Base-by-base conservation (phyloP, 2,329 filamentous ascomycete species). In the Exophiala bonariae region DNA sequence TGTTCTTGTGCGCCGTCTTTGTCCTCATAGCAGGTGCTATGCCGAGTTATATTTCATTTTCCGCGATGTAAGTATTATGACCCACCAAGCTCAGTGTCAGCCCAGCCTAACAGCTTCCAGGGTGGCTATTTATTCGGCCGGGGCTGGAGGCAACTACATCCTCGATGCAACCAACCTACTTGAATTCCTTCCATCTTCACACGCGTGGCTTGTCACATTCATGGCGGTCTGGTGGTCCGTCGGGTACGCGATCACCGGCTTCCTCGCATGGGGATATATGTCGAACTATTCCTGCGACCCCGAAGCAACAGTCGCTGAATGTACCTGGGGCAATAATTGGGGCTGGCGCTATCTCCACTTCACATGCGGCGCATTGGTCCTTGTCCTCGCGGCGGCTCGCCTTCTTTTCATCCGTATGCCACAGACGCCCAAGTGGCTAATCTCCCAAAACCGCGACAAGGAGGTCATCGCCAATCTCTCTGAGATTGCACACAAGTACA, bases 11-110 rank as follows among this genome's bases (percentile, higher is more conserved):
- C 59, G 77, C 79, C 3, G 61, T 79, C 2, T 81, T 83, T 38
- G 77, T 76, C 19, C 79, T 87, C 42, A 68, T 86, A 1, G 84
- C 83, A 1, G 86, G 85, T 3, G 80, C 78, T 1, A 76, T 80
- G 53, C 85, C 85, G 2, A 85, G 74, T 52, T 89, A 52, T 17
- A 49, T 54, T 8, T 54, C 52, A 8, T 54, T 52, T 22, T 51
- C 34, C 14, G 44, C 51, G n/a, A n/a, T n/a, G n/a, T n/a, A n/a
- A n/a, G n/a, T n/a, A n/a, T n/a, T 50, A 47, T 53, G 20, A 33
- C 47, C 19, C 28, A 31, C 9, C 11, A 7, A n/a, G n/a, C n/a
- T n/a, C n/a, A n/a, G n/a, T n/a, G n/a, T n/a, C n/a, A n/a, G n/a
- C n/a, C n/a, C n/a, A 20, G 2, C 14, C n/a, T n/a, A n/a, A n/a